A percentile compares a stretch with the other conserved stretches of the same genome.
phyloP scores from a whole-genome alignment of 2,329 filamentous ascomycete genomes.

The Penicillium sp. region DNA sequence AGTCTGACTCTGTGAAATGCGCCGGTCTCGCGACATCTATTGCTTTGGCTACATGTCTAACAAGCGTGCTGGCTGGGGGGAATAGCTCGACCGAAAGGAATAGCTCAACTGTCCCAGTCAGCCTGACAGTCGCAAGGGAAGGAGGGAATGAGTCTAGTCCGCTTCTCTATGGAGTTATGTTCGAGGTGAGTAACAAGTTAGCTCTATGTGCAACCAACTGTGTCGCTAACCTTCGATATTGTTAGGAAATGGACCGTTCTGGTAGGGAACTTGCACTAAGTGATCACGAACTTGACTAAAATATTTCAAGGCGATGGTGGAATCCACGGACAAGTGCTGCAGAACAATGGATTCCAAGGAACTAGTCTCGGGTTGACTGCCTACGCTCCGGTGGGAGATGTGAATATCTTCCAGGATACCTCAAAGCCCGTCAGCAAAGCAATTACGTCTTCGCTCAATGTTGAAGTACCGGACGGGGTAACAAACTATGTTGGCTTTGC shows the following conservation, averaged over 20 bases:
- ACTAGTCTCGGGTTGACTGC: conserved; percentile 18
- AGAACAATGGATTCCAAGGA: conserved; percentile 32
- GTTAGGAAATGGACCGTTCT: conserved; percentile 31
- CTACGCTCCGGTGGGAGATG: conserved; percentile 24
- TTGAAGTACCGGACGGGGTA: conserved; percentile 14
- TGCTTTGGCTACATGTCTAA: conserved; percentile 1
- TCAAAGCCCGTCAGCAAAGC: conserved; percentile 21
- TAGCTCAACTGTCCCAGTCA: conserved; percentile 16
- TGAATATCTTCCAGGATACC: conserved; percentile 20
- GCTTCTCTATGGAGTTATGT: conserved; percentile 31
- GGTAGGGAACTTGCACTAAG: conserved; percentile 9
- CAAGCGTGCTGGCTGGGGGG: not conserved
- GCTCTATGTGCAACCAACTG: not conserved
- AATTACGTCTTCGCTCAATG: conserved; percentile 23
- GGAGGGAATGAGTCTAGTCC: conserved; percentile 29
- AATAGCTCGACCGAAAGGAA: not conserved
- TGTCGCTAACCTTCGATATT: not conserved
- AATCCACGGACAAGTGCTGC: conserved; percentile 28
- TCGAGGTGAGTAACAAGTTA: conserved; percentile 22
- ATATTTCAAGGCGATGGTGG: conserved; percentile 24
- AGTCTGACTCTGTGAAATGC: not conserved
- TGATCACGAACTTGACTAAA: not conserved
- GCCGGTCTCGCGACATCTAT: not conserved
- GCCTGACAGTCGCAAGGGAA: conserved; percentile 17
- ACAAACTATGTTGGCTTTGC: conserved; percentile 34